phyloP scores from a whole-genome alignment of 768 basidiomycete species.

The Russula sp. region DNA sequence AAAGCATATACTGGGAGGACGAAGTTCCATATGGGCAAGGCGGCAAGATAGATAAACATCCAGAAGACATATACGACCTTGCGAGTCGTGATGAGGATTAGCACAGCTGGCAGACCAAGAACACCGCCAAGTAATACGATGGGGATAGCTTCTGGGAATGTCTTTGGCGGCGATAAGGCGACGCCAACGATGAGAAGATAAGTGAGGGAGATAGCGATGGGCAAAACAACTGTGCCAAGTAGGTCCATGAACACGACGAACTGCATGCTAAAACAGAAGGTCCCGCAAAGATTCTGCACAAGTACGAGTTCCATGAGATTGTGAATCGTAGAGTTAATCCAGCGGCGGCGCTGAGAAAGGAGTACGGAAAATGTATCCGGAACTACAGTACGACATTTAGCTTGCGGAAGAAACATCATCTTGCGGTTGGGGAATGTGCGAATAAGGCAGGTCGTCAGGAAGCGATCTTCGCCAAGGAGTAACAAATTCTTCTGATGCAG shows the following conservation, averaged over 20 bases:
- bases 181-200: conserved; percentile 81
- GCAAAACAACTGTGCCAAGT: conserved; percentile 84
- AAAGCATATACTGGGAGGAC: conserved; percentile 92
- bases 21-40: conserved; percentile 95
- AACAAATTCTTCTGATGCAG: conserved; percentile 97
- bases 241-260: conserved; percentile 99
- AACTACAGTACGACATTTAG: conserved; percentile 88
- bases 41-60: conserved; percentile 93
- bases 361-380: conserved; percentile 92
- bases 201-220: conserved; percentile 88
- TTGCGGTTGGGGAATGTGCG: conserved; percentile 97
- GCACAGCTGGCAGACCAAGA: conserved; percentile 84
- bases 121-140: conserved; percentile 83
- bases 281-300: conserved; percentile 95
- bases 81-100: conserved; percentile 90
- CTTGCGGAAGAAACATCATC: conserved; percentile 99
- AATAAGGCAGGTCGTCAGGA: conserved; percentile 92
- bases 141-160: conserved; percentile 91
- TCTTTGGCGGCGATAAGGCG: conserved; percentile 69
- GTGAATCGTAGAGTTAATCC: conserved; percentile 99
- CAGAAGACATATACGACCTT: conserved; percentile 96
- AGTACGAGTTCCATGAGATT: conserved; percentile 98
- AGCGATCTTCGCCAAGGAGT: conserved; percentile 96
- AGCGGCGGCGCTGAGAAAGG: conserved; percentile 93
- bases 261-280: conserved; percentile 99